These are phyloP conservation scores for Backusella parvicylindrica DNA, from an alignment of 192 early-diverging fungal species.

Conservation along the genomic window DNA sequence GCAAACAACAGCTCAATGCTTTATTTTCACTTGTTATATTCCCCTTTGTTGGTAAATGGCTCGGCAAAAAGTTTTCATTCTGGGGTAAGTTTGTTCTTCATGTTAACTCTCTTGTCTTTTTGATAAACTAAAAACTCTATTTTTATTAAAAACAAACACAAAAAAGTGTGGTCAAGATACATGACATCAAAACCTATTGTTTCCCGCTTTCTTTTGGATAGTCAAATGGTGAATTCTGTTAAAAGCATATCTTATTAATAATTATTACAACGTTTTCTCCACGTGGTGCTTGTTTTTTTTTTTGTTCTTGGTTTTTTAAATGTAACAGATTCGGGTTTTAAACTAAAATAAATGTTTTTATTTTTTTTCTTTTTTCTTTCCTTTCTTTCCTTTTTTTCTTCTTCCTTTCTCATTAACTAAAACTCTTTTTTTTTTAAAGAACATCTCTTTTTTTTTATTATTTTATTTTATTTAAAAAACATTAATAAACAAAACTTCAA, in stretches of 20 bases:
- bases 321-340: not conserved
- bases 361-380: not conserved
- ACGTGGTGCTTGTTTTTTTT: not conserved
- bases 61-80: slow-evolving; percentile 49
- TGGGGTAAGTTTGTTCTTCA: slow-evolving; percentile 37
- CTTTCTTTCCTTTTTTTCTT: not conserved
- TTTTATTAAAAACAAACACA: too few relatives aligned
- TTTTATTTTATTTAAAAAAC: not conserved
- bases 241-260: slow-evolving; percentile 6
- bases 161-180: slow-evolving; percentile 16
- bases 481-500: not conserved
- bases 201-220: not conserved
- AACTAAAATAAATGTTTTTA: not conserved
- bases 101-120: too few relatives aligned
- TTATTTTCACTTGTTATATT: slow-evolving; percentile 50
- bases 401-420: not conserved
- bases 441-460: slow-evolving; percentile 6
- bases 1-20: slow-evolving; percentile 42
- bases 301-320: not conserved
- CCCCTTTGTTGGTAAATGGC: slow-evolving; percentile 47
- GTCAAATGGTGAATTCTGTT: slow-evolving; percentile 6
- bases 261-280: not conserved
- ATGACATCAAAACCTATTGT: not conserved
- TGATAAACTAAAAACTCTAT: too few relatives aligned
- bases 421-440: not conserved